Conservation (phyloP, 2,329 filamentous ascomycete genomes). For the Exophiala lecanii-corni region DNA sequence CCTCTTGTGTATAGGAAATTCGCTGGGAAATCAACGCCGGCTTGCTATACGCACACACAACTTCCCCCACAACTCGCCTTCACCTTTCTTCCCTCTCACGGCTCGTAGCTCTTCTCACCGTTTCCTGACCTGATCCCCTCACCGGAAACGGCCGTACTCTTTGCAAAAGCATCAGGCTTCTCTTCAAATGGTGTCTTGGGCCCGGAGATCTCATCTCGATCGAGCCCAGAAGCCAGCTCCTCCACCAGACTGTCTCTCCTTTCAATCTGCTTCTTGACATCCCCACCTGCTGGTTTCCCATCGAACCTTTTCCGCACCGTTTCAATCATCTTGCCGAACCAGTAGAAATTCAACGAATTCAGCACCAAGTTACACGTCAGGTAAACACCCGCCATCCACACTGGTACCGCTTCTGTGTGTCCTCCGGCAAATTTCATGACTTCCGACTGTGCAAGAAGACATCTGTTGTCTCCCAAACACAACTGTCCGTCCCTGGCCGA, state of each 20-base stretch:
- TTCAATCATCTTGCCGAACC: constrained; percentile 65
- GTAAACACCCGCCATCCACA: constrained; percentile 57
- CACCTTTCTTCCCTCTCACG: not conserved
- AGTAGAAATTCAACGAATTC: constrained; percentile 60
- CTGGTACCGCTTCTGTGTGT: constrained; percentile 41
- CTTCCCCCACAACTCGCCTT: not conserved
- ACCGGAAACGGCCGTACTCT: constrained; percentile 12
- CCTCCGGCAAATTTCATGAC: constrained; percentile 47
- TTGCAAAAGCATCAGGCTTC: constrained; percentile 7
- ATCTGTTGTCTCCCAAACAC: constrained; percentile 35
- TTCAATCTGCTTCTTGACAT: constrained; percentile 27
- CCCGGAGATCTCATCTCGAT: constrained; percentile 28
- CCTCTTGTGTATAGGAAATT: too few relatives aligned
- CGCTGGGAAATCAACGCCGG: too few relatives aligned
- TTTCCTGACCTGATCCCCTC: constrained; percentile 8
- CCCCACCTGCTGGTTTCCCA: constrained; percentile 33
- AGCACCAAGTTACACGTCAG: constrained; percentile 56
- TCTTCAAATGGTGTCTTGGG: constrained; percentile 20
- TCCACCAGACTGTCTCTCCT: constrained; percentile 26
- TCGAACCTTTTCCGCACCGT: constrained; percentile 60
- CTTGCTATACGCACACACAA: too few relatives aligned
- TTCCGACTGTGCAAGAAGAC: constrained; percentile 40
- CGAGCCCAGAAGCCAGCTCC: constrained; percentile 24
- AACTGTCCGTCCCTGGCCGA: constrained; percentile 31
- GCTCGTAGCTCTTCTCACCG: not conserved